phyloP scores from a whole-genome alignment of 2,329 filamentous ascomycete genomes.

The Claviceps sp. region DNA sequence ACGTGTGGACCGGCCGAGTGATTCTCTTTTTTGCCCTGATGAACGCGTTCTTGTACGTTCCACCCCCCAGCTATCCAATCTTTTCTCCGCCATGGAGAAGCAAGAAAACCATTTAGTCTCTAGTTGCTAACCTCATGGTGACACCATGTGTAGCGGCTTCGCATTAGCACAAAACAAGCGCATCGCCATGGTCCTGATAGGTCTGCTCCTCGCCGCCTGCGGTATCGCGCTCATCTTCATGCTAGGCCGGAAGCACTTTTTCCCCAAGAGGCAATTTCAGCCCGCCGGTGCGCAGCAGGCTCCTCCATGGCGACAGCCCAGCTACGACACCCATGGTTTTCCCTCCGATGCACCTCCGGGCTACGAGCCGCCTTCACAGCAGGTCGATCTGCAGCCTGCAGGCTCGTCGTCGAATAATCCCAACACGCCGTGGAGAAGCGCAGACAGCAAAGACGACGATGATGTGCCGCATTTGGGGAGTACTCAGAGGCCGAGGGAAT shows the following conservation, averaged over 20 bases:
- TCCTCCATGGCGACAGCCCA: slow-evolving; percentile 16
- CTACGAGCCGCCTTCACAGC: slow-evolving; percentile 20
- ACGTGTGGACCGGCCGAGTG: slow-evolving; percentile 43
- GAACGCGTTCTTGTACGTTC: slow-evolving; percentile 42
- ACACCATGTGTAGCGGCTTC: slow-evolving; percentile 33
- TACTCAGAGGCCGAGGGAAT: slow-evolving; percentile 20
- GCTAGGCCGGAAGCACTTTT: slow-evolving; percentile 16
- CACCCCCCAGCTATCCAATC: neutral
- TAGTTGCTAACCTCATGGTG: slow-evolving; percentile 5
- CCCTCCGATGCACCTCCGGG: slow-evolving; percentile 19
- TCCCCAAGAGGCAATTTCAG: slow-evolving; percentile 10
- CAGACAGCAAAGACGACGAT: slow-evolving; percentile 16
- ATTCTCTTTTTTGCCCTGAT: slow-evolving; percentile 38
- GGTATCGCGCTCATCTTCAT: slow-evolving; percentile 23
- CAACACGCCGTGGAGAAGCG: slow-evolving; percentile 14
- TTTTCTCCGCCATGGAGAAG: no score
- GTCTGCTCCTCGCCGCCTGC: slow-evolving; percentile 30
- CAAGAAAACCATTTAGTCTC: no score
- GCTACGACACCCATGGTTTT: slow-evolving; percentile 12
- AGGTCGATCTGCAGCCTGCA: slow-evolving; percentile 16
- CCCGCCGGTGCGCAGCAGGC: slow-evolving; percentile 13
- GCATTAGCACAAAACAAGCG: slow-evolving; percentile 37
- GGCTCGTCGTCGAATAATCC: slow-evolving; percentile 12
- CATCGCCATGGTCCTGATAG: slow-evolving; percentile 34
- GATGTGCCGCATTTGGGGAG: slow-evolving; percentile 18